Evolutionary conservation across 108 stramenopile genomes (phyloP).

Genomic region (Craspedostauros australis): DNA sequence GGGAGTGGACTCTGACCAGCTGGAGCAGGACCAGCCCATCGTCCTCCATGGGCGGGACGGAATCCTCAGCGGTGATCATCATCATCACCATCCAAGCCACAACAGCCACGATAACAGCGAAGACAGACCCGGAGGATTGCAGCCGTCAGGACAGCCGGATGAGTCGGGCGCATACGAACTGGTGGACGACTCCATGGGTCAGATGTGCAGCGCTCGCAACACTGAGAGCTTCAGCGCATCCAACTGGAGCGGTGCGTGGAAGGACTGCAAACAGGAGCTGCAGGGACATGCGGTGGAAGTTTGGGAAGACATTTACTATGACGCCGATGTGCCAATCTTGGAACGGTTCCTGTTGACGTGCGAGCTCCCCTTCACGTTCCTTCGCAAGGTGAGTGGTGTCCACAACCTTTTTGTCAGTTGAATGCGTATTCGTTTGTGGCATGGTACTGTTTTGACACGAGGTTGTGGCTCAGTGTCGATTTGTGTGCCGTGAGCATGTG

Average conservation of each 20-base stretch:
- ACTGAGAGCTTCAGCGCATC: slow-evolving; percentile 31
- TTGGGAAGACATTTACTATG: slow-evolving; percentile 63
- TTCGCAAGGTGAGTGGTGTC: slow-evolving; percentile 49
- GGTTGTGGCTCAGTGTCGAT: too few species aligned
- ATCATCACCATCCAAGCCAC: slow-evolving; percentile 6
- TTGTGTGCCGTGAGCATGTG: too few species aligned
- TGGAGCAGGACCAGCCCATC: slow-evolving; percentile 47
- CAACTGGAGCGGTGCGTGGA: slow-evolving; percentile 53
- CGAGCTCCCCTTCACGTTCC: slow-evolving; percentile 74
- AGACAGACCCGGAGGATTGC: slow-evolving; percentile 7
- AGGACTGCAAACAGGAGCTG: slow-evolving; percentile 58
- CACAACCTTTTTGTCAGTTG: neutral
- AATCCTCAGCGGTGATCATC: slow-evolving; percentile 30
- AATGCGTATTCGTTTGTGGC: too few species aligned
- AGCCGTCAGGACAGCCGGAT: too few species aligned
- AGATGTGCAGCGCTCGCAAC: slow-evolving; percentile 49
- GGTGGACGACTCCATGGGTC: slow-evolving; percentile 52
- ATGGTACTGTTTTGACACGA: too few species aligned
- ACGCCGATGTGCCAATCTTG: slow-evolving; percentile 44
- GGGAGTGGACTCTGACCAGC: slow-evolving; percentile 15
- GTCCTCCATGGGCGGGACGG: slow-evolving; percentile 66
- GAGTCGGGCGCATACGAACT: slow-evolving; percentile 25
- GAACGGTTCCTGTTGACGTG: slow-evolving; percentile 57
- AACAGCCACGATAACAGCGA: neutral
- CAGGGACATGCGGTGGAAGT: slow-evolving; percentile 24